Percentiles rank a stretch among this genome's conserved stretches.
phyloP scores from a whole-genome alignment of 1,284 basidiomycete genomes.

The Cutaneotrichosporon spelunceum region DNA sequence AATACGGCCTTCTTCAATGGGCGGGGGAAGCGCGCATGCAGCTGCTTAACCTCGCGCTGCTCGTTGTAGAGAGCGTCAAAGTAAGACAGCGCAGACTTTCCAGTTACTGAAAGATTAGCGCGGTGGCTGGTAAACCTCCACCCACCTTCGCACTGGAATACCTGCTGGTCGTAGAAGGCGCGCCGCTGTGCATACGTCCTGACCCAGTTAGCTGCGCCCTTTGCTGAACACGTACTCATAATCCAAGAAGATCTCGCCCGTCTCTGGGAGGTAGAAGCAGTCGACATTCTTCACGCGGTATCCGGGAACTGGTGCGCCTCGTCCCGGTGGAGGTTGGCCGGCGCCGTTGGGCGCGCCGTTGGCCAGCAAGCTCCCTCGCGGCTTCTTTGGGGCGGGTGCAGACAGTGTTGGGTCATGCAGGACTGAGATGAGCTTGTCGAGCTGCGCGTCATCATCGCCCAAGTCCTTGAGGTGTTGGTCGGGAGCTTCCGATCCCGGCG shows the following conservation, averaged over 20 bases:
- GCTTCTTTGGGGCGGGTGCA: conserved; percentile 8
- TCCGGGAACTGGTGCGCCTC: background rate
- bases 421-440: conserved; percentile 35
- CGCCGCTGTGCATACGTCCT: conserved; percentile 87
- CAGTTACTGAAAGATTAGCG: conserved; percentile 61
- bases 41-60: conserved; percentile 75
- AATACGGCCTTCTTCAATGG: conserved; percentile 88
- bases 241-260: conserved; percentile 90
- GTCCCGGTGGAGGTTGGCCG: background rate
- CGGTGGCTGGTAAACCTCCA: background rate
- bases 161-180: conserved; percentile 84
- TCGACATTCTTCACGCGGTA: conserved; percentile 51
- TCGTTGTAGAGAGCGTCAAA: conserved; percentile 92
- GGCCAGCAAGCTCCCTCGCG: conserved; percentile 2
- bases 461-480: conserved; percentile 34
- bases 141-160: conserved; percentile 49
- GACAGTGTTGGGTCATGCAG: conserved; percentile 21
- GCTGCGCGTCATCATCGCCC: conserved; percentile 44
- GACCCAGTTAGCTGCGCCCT: conserved; percentile 17
- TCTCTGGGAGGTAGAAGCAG: conserved; percentile 84
- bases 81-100: conserved; percentile 88
- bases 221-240: conserved; percentile 70
- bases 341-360: conserved; percentile 19
- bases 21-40: conserved; percentile 88
- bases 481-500: conserved; percentile 8